Conservation (phyloP, 1,284 basidiomycete species). For the Irpex rosettiformis region DNA sequence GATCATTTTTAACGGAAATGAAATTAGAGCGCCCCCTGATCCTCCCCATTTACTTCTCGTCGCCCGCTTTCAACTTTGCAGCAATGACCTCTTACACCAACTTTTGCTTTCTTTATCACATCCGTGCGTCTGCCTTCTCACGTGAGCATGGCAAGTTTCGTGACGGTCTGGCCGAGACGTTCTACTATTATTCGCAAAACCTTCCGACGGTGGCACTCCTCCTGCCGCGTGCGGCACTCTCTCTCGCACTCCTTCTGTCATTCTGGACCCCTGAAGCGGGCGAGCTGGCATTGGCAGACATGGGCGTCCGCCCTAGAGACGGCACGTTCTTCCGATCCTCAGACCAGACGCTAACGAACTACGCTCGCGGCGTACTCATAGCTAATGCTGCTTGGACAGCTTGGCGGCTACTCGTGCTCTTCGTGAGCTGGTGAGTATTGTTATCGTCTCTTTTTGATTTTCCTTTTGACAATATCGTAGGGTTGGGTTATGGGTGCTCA, state of each 20-base stretch:
- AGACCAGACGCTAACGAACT: slow-evolving; percentile 65
- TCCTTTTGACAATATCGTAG: slow-evolving; percentile 59
- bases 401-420: slow-evolving; percentile 62
- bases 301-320: slow-evolving; percentile 54
- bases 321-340: slow-evolving; percentile 63
- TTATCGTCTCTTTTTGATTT: slow-evolving; percentile 41
- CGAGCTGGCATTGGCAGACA: slow-evolving; percentile 43
- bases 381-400: slow-evolving; percentile 77
- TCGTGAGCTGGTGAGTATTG: slow-evolving; percentile 58
- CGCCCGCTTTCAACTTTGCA: slow-evolving; percentile 69
- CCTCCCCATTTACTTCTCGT: slow-evolving; percentile 77
- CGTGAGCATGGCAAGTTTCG: slow-evolving; percentile 51
- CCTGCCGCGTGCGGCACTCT: slow-evolving; percentile 76
- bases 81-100: slow-evolving; percentile 75
- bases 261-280: slow-evolving; percentile 53
- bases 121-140: slow-evolving; percentile 64
- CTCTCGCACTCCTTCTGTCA: slow-evolving; percentile 62
- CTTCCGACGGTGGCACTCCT: slow-evolving; percentile 71
- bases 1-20: slow-evolving; percentile 3
- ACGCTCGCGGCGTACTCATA: slow-evolving; percentile 70
- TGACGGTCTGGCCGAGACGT: slow-evolving; percentile 74
- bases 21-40: slow-evolving; percentile 72
- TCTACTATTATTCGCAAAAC: slow-evolving; percentile 78
- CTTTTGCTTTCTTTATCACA: slow-evolving; percentile 79
- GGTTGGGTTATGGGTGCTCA: slow-evolving; percentile 71